Conservation (phyloP, 257 asterid genomes). For the Linderniella brevidens region DNA sequence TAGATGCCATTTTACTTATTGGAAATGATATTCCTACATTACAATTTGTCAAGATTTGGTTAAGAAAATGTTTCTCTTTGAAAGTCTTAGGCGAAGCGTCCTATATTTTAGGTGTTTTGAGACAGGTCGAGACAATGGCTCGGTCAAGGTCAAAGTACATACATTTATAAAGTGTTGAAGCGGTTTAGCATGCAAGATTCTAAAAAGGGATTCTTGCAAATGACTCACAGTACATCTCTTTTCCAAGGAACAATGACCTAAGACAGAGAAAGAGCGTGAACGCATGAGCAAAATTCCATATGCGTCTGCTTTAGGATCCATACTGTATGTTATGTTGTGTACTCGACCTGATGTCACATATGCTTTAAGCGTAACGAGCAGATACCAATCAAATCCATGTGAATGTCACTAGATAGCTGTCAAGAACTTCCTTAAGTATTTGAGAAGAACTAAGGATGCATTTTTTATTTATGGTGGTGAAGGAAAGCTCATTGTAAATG, state of each 20-base stretch:
- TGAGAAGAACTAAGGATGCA: background rate
- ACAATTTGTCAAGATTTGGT: no score
- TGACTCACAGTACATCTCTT: background rate
- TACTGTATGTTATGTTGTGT: background rate
- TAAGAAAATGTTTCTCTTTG: background rate
- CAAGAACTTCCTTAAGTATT: background rate
- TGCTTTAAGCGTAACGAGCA: background rate
- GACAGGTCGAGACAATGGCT: background rate
- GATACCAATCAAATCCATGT: background rate
- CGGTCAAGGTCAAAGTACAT: background rate
- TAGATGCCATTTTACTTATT: slow-evolving; percentile 1
- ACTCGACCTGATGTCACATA: background rate
- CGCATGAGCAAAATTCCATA: background rate
- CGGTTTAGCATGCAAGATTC: background rate
- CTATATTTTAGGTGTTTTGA: background rate
- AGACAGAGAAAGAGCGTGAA: background rate
- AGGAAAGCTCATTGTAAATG: background rate
- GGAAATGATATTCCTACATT: slow-evolving; percentile 1
- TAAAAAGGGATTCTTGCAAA: background rate
- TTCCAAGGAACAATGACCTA: background rate
- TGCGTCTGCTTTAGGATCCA: background rate
- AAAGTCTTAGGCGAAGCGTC: background rate
- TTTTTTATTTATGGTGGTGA: background rate
- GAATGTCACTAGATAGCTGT: background rate
- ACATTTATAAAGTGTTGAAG: background rate